A percentile compares a stretch with the other conserved stretches of the same genome.
Evolutionary conservation across 192 early-diverging fungal genomes (phyloP).

Genomic region (Coemansia nantahalensis): DNA sequence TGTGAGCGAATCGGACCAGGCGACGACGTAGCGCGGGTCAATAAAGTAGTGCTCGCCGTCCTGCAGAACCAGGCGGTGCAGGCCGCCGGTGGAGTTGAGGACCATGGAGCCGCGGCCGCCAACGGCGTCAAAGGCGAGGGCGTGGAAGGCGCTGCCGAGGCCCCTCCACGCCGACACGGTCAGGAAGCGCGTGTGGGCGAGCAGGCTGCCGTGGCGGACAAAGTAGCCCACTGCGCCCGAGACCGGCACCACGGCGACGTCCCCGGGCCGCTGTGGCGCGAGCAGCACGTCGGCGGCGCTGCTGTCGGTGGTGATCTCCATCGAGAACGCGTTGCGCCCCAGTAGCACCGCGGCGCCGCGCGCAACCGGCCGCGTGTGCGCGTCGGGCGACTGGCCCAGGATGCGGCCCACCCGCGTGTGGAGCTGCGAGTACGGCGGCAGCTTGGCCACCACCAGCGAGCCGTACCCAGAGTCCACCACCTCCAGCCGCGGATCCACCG

Average conservation of each 20-base stretch:
- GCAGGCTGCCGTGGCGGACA: constrained; percentile 60
- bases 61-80: constrained; percentile 65
- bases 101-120: constrained; percentile 66
- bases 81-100: constrained; percentile 62
- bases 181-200: constrained; percentile 54
- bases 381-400: constrained; percentile 26
- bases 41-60: constrained; percentile 72
- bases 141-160: constrained; percentile 44
- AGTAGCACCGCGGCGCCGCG: constrained; percentile 29
- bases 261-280: constrained; percentile 61
- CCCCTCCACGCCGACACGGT: constrained; percentile 34
- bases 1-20: constrained; percentile 38
- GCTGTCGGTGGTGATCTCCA: constrained; percentile 53
- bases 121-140: constrained; percentile 61
- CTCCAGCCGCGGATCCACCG: constrained; percentile 33
- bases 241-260: constrained; percentile 61
- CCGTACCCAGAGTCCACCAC: constrained; percentile 23
- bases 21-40: constrained; percentile 60
- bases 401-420: constrained; percentile 29
- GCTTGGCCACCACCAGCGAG: constrained; percentile 22
- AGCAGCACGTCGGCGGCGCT: constrained; percentile 64
- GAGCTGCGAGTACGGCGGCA: constrained; percentile 42
- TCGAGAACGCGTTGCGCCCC: constrained; percentile 31
- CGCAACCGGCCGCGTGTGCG: constrained; percentile 8
- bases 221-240: constrained; percentile 57